Evolutionary conservation across 169 alveolate genomes (phyloP), one percentile per base, ranked within the genome.

Genomic region (Eimeria maxima): DNA sequence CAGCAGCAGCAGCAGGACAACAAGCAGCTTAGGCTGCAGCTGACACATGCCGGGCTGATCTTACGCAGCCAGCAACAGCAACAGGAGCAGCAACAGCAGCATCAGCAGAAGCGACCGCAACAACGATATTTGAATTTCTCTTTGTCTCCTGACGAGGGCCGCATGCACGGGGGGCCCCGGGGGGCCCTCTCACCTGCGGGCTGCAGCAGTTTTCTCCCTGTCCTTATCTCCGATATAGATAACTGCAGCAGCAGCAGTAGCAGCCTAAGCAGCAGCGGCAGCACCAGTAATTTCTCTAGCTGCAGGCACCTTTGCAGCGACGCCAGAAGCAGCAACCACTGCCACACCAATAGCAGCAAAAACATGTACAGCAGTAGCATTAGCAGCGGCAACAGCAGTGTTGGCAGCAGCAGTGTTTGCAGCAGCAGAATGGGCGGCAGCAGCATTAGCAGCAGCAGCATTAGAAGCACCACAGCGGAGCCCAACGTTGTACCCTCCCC

Each of bases 391-490:
- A 33, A 3, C 63, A 42, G 24, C 87, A 33, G 38, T 33, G 2
- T 33, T 33, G 38, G 38, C 38, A 33, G 38, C 38, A 33, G 38
- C 38, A 33, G 38, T 33, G 38, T 33, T 33, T 33, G 0, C 38
- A 33, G 2, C 14, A 11, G 13, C 38, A 24, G 27, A 8, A 18
- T 14, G 27, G 11, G 63, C 55, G 2, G 14, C 18, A n/a, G 63
- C 87, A 16, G n/a, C 87, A 76, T 24, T 63, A 76, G n/a, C 87
- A 76, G 11, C 63, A 42, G 87, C 87, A 76, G 87, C 87, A 76
- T 27, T 63, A 76, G 63, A n/a, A 29, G 53, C 47, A 76, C 63
- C 87, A 14, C 38, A 33, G 38, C 38, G 1, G 38, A 33, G 38
- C 38, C 38, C 38, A 33, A 1, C 38, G 38, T 33, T 33, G 38